Evolutionary conservation across 2,329 filamentous ascomycete genomes (phyloP), one percentile per base, ranked within the genome.

Genomic region (Pseudogymnoascus sp.): DNA sequence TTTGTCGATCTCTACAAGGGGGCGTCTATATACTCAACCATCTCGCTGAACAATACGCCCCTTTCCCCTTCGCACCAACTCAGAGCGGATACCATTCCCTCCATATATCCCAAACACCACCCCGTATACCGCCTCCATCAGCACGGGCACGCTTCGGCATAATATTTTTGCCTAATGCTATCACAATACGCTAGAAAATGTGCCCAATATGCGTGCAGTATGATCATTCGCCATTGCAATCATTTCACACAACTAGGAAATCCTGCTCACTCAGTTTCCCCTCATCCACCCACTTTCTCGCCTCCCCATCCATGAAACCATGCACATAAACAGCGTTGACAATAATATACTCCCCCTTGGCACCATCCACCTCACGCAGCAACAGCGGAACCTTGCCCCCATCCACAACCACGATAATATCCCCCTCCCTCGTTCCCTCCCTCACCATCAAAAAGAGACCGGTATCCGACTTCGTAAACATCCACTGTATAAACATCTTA

Each of bases 371-470:
- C 33, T 59, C 26, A 19, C 38, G 33, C 21, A 57, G n/a, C 40
- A 59, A 35, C 6, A 62, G 19, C 8, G 61, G 61, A 19, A 62
- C 61, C 17, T 62, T 62, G 0, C 42, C 61, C 7, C 61, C 61
- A 21, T 53, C 38, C 13, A 62, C 21, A 35, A 62, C 61, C 8
- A 47, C 38, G 15, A 62, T 50, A 28, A 47, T 8, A 59, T 62
- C 61, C 26, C 40, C 61, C 10, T 33, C 28, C 26, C 36, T 36
- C 23, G 61, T 10, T 31, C 9, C 26, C 38, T 35, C 10, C n/a
- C 11, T 44, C 31, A 62, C 61, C 61, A 62, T 62, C 31, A 50
- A 47, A 57, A 50, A 62, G 33, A 50, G 61, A 6, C 61, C 61
- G 33, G 23, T 33, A 26, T 50, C 61, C 40, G 50, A 9, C 13